A percentile compares a stretch with the other conserved stretches of the same genome.
phyloP scores from a whole-genome alignment of 768 basidiomycete species.

The Rhodotorula kratochvilovae region DNA sequence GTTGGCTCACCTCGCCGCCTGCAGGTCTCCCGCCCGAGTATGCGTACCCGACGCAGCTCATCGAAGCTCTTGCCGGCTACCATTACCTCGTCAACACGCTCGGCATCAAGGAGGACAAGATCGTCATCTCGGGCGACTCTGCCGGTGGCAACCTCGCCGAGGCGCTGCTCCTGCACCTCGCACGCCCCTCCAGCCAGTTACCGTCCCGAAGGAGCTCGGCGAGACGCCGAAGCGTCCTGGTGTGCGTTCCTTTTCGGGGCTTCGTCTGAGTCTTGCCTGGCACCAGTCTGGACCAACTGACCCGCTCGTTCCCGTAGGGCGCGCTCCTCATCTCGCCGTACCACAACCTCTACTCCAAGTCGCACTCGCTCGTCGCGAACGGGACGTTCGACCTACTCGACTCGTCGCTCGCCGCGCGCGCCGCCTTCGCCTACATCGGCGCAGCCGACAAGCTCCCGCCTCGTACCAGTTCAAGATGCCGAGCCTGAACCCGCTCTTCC shows the following conservation, averaged over 20 bases:
- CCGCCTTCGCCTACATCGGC: constrained; percentile 31
- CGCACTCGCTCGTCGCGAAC: constrained; percentile 5
- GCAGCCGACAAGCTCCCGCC: constrained; percentile 3
- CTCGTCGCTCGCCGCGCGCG: background rate
- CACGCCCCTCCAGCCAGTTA: constrained; percentile 26
- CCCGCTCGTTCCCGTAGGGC: background rate
- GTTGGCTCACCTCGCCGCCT: background rate
- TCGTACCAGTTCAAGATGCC: constrained; percentile 11
- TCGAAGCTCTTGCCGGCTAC: constrained; percentile 72
- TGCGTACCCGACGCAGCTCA: constrained; percentile 67
- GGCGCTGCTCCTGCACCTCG: constrained; percentile 46
- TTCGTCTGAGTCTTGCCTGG: no score
- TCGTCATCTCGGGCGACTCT: constrained; percentile 68
- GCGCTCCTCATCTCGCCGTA: constrained; percentile 33
- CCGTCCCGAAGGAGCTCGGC: constrained; percentile 16
- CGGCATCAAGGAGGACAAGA: constrained; percentile 59
- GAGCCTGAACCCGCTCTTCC: constrained; percentile 9
- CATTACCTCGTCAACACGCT: constrained; percentile 59
- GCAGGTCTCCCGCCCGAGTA: constrained; percentile 44
- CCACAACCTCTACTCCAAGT: constrained; percentile 12
- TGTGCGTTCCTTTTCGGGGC: background rate
- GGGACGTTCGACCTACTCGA: constrained; percentile 9
- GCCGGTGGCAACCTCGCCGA: constrained; percentile 68
- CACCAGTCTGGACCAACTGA: background rate
- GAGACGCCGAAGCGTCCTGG: constrained; percentile 19